Evolutionary conservation across 2,329 filamentous ascomycete species (phyloP).

Genomic region (Phialophora chinensis): DNA sequence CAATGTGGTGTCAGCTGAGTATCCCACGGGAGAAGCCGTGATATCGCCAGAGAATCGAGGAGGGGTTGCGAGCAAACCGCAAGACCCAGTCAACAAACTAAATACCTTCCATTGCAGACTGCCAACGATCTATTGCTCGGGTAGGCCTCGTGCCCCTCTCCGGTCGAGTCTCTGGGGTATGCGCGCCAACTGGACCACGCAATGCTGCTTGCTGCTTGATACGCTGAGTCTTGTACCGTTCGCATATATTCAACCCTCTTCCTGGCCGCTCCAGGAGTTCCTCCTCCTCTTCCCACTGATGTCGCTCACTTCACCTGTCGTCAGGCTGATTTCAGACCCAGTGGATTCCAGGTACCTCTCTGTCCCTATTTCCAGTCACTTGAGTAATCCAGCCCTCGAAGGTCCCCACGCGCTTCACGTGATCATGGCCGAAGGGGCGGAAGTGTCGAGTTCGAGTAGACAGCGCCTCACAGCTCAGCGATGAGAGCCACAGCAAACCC

Average conservation of each 20-base stretch:
- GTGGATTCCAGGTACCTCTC: background rate
- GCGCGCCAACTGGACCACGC: background rate
- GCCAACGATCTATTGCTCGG: background rate
- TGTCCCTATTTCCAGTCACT: background rate
- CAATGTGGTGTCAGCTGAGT: background rate
- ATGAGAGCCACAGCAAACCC: background rate
- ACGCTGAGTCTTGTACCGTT: background rate
- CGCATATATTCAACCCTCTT: background rate
- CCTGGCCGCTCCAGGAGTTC: background rate
- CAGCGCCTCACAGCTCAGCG: background rate
- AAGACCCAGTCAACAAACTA: slow-evolving; percentile 1
- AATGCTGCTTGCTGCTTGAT: background rate
- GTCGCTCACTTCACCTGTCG: background rate
- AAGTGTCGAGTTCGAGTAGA: background rate
- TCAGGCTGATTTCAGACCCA: background rate
- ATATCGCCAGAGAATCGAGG: background rate
- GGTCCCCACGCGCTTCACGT: background rate
- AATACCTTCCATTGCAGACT: background rate
- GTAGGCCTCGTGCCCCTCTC: background rate
- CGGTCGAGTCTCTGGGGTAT: background rate
- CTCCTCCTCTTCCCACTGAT: background rate
- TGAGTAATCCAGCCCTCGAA: background rate
- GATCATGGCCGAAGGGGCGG: background rate
- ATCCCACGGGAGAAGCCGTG: background rate
- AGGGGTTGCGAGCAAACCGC: background rate